Evolutionary conservation across 495 filamentous ascomycete species (phyloP).

Genomic region (Penicillium coffeae): DNA sequence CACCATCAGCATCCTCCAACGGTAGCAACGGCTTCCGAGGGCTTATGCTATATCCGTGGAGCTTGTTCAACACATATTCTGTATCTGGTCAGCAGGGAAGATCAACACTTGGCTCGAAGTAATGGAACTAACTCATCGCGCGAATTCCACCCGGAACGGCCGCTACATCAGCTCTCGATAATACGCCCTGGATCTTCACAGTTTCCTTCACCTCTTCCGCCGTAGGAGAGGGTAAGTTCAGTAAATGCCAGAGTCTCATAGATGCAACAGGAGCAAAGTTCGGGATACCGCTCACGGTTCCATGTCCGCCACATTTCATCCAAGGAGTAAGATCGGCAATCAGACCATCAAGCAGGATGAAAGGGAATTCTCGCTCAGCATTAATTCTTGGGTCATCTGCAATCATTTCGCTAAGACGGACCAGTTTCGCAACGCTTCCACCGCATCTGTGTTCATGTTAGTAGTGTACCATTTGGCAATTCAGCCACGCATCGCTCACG

Average conservation of each 20-base stretch:
- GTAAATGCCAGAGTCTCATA: constrained; percentile 18
- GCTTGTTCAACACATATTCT: constrained; percentile 22
- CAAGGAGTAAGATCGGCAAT: constrained; percentile 20
- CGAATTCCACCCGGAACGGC: constrained; percentile 20
- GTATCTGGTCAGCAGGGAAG: neutral
- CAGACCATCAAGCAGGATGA: constrained; percentile 16
- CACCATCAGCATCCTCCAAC: constrained; percentile 12
- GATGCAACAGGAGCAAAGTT: constrained; percentile 23
- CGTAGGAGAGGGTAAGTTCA: constrained; percentile 9
- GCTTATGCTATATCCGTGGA: constrained; percentile 17
- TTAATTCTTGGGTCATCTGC: constrained; percentile 9
- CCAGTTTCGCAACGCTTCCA: constrained; percentile 16
- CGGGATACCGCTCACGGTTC: constrained; percentile 21
- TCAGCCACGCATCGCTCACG: constrained; percentile 4
- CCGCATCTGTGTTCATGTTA: constrained; percentile 12
- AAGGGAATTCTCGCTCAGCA: constrained; percentile 10
- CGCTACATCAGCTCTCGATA: constrained; percentile 15
- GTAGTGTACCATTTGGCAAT: neutral
- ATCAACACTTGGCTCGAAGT: neutral
- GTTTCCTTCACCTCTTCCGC: constrained; percentile 8
- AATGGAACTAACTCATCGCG: constrained; percentile 15
- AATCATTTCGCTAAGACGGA: constrained; percentile 12
- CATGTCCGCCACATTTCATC: constrained; percentile 22
- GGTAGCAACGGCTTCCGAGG: constrained; percentile 18
- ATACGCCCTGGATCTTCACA: constrained; percentile 12